Conservation (phyloP, 2,329 filamentous ascomycete genomes). For the Verticillium klebahnii region DNA sequence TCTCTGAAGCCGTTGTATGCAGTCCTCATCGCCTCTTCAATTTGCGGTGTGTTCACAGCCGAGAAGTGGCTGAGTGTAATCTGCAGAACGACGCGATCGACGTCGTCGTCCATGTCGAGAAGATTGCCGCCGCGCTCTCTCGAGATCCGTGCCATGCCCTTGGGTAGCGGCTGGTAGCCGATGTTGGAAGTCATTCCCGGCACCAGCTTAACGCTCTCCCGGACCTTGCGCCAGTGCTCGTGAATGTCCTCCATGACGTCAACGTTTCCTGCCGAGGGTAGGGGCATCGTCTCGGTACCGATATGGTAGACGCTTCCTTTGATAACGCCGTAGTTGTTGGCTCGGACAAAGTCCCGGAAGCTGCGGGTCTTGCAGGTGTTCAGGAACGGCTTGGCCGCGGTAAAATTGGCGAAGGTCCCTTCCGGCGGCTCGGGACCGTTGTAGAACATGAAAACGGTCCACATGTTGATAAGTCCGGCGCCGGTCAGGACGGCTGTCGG, state of each 20-base stretch:
- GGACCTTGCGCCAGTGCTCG: constrained; percentile 26
- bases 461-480: constrained; percentile 41
- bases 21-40: constrained; percentile 29
- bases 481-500: constrained; percentile 45
- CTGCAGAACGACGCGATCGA: constrained; percentile 37
- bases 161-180: constrained; percentile 34
- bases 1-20: constrained; percentile 27
- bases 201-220: constrained; percentile 10
- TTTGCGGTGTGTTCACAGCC: constrained; percentile 19
- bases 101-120: constrained; percentile 30
- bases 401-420: constrained; percentile 53
- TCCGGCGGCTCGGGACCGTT: constrained; percentile 49
- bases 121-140: constrained; percentile 29
- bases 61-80: constrained; percentile 34
- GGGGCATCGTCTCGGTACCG: constrained; percentile 30
- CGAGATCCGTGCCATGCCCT: constrained; percentile 25
- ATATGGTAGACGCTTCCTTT: constrained; percentile 31
- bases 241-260: constrained; percentile 24
- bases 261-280: constrained; percentile 21
- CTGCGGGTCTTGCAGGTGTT: constrained; percentile 42
- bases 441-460: constrained; percentile 60
- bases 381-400: constrained; percentile 33
- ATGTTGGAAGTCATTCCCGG: constrained; percentile 21
- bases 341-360: constrained; percentile 39
- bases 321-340: constrained; percentile 29